Base-by-base conservation (phyloP, 352 stramenopile species). In the Phytopythium delawarense region DNA sequence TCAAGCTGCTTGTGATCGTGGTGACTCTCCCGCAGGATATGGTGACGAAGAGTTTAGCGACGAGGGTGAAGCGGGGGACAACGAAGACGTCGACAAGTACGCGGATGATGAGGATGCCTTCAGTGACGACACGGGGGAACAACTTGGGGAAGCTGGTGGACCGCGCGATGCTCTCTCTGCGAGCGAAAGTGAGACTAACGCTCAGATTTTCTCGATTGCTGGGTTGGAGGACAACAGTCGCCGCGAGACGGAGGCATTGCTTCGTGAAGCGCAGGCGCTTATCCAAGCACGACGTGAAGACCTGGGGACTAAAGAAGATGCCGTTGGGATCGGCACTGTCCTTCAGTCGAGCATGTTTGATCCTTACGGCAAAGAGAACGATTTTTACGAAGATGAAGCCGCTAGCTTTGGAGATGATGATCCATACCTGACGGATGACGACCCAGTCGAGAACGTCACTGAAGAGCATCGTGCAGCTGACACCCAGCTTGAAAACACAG, bases 241-340 rank as follows among this genome's bases (percentile, higher is more conserved):
- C 20, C 60, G 64, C 0, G 74, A 84, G 49, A 87, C 74, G 0
- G 68, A 77, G 11, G 55, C 52, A 7, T 59, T 87, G 52, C 67
- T 85, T 7, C 59, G 70, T 4, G 77, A 89, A 71, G 68, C 69
- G 11, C 66, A 75, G 3, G 42, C 54, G 32, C 39, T 87, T 12
- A 68, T 87, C 40, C 48, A 66, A 40, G 60, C 62, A 23, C 65
- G 21, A 16, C 46, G 46, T 11, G 25, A 53, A 9, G 46, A 37
- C n/a, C 46, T 6, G 7, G 20, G 3, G 6, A 11, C 42, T 49
- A 18, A 25, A 76, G 23, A 63, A 11, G 18, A 30, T 34, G 30
- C 7, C 0, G 35, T 11, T 35, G 35, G 62, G 18, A 34, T 45
- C 5, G 9, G 30, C 18, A 63, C 44, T 35, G 32, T 4, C 20